Percentiles rank a stretch among this genome's conserved stretches.
phyloP scores from a whole-genome alignment of 1,284 basidiomycete genomes.

The Phenoliferia sp. region DNA sequence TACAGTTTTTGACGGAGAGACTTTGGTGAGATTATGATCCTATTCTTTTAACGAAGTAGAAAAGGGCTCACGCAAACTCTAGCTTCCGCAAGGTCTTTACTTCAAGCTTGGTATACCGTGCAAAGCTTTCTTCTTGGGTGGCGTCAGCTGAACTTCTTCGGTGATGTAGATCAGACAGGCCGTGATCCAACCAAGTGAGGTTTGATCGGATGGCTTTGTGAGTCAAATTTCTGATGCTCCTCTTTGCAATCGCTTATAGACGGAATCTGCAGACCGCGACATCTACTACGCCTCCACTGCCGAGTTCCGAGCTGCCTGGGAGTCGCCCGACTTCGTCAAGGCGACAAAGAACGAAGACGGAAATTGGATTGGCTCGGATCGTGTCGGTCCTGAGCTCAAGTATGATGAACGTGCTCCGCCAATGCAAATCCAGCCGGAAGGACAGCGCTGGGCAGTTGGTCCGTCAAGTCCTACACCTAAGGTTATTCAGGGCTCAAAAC shows the following conservation, averaged over 20 bases:
- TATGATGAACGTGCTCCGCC: constrained; percentile 39
- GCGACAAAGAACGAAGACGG: constrained; percentile 27
- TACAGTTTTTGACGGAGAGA: constrained; percentile 35
- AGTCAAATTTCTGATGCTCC: too few relatives aligned
- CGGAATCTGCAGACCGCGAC: too few relatives aligned
- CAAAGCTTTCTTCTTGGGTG: background rate
- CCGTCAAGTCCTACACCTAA: too few relatives aligned
- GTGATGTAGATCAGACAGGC: constrained; percentile 29
- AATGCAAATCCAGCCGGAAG: constrained; percentile 37
- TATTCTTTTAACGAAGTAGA: background rate
- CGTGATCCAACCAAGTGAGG: constrained; percentile 36
- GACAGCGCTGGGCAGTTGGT: constrained; percentile 38
- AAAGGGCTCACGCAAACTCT: background rate
- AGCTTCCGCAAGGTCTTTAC: constrained; percentile 38
- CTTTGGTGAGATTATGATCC: constrained; percentile 18
- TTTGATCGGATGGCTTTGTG: constrained; percentile 33
- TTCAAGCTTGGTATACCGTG: constrained; percentile 30
- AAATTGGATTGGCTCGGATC: constrained; percentile 38
- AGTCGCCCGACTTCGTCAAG: constrained; percentile 28
- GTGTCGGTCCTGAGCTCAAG: constrained; percentile 22
- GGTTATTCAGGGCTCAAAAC: constrained; percentile 38
- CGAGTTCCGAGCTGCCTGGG: constrained; percentile 40
- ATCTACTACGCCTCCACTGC: constrained; percentile 36
- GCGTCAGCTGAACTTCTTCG: background rate
- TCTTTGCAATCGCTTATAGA: too few relatives aligned